A percentile compares a stretch with the other conserved stretches of the same genome.
phyloP scores from a whole-genome alignment of 306 rosid genomes.

The peach (Prunus persica) region DNA sequence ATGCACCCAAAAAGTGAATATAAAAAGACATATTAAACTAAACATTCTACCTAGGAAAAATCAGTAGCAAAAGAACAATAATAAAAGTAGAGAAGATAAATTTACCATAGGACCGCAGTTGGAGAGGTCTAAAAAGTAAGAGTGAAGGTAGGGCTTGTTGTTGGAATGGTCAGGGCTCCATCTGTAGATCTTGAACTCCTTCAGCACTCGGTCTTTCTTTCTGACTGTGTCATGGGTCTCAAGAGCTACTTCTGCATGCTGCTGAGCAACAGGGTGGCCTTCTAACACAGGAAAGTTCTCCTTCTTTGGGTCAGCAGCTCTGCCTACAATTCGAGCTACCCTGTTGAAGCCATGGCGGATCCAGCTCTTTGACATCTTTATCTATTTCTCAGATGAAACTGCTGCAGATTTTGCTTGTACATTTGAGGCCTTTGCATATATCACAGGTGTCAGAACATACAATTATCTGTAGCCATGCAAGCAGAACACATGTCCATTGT shows the following conservation, averaged over 20 bases:
- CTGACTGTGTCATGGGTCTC: slow-evolving; percentile 15
- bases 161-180: slow-evolving; percentile 40
- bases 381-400: neutral
- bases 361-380: slow-evolving; percentile 27
- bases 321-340: slow-evolving; percentile 18
- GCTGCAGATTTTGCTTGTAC: neutral
- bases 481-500: neutral
- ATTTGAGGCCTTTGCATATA: neutral
- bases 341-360: slow-evolving; percentile 28
- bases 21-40: neutral
- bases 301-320: slow-evolving; percentile 13
- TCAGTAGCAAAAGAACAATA: too few relatives aligned
- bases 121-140: slow-evolving; percentile 38
- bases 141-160: slow-evolving; percentile 34
- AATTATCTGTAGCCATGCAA: neutral
- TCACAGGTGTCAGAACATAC: neutral
- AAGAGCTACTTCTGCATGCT: slow-evolving; percentile 27
- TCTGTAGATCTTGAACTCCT: slow-evolving; percentile 40
- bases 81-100: neutral
- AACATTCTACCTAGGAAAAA: too few relatives aligned
- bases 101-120: slow-evolving; percentile 35
- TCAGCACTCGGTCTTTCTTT: neutral
- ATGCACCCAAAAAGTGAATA: neutral
- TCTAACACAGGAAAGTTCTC: slow-evolving; percentile 26
- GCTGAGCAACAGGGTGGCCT: slow-evolving; percentile 32